These are phyloP conservation scores for Ophiostoma perfectum DNA, from an alignment of 2,329 filamentous ascomycete genomes.

Conservation along the genomic window DNA sequence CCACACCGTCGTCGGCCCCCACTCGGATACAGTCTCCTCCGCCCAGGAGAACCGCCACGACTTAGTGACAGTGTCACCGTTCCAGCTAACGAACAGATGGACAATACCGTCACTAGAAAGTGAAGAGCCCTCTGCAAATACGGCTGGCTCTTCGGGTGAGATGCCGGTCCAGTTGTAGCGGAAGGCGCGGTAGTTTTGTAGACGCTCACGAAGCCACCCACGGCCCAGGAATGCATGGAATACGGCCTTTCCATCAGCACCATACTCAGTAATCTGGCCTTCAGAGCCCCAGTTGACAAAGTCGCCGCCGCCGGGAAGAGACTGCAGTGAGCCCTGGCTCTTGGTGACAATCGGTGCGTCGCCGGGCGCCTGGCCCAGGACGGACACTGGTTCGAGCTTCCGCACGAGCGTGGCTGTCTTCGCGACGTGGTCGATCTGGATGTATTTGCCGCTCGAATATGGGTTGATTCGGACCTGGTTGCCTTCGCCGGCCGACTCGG, in stretches of 20 bases:
- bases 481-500: neutral
- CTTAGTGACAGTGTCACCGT: neutral
- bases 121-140: neutral
- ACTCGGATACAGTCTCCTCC: neutral
- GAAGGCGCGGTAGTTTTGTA: neutral
- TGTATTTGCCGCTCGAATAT: slow-evolving; percentile 3
- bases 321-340: neutral
- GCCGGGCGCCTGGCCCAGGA: neutral
- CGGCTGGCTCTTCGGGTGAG: neutral
- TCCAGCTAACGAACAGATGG: neutral
- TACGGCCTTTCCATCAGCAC: neutral
- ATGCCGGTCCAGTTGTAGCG: neutral
- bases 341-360: neutral
- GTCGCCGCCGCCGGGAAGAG: neutral
- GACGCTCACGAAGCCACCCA: neutral
- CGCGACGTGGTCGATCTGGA: neutral
- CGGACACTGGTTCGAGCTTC: neutral
- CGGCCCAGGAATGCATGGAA: neutral
- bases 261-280: neutral
- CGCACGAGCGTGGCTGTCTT: neutral
- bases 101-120: neutral
- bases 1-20: neutral
- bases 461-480: neutral
- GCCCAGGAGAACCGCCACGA: neutral
- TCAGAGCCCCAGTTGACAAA: slow-evolving; percentile 1